phyloP scores from a whole-genome alignment of 2,329 filamentous ascomycete species.

The Colletotrichum godetiae region DNA sequence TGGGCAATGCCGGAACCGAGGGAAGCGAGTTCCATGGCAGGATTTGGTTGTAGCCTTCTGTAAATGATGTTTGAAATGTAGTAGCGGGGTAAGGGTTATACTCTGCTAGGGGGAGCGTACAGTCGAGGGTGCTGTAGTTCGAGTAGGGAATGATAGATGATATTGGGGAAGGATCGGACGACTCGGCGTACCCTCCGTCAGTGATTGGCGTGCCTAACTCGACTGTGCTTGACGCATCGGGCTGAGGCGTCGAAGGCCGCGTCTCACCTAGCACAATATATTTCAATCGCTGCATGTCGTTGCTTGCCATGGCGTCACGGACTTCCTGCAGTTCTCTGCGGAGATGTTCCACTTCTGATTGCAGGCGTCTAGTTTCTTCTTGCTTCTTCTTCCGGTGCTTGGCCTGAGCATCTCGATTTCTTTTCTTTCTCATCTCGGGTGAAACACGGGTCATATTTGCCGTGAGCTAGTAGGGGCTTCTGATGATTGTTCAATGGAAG shows the following conservation, averaged over 20 bases:
- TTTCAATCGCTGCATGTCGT: neutral
- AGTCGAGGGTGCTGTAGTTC: neutral
- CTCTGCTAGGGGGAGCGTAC: neutral
- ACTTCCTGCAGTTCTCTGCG: neutral
- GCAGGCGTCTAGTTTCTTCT: neutral
- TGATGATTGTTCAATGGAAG: too few relatives aligned
- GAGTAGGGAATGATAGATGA: neutral
- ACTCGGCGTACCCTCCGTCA: neutral
- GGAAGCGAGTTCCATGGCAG: neutral
- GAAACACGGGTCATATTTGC: neutral
- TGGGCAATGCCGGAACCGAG: neutral
- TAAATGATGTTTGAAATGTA: neutral
- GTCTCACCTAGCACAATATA: neutral
- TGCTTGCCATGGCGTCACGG: neutral
- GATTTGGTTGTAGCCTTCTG: neutral
- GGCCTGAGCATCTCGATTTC: neutral
- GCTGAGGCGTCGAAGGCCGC: neutral
- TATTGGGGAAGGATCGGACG: neutral
- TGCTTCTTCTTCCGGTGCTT: neutral
- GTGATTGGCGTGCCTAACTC: too few relatives aligned
- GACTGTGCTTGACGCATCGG: neutral
- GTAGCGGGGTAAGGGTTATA: neutral
- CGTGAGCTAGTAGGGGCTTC: too few relatives aligned
- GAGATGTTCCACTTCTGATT: neutral
- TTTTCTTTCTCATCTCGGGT: neutral